These are phyloP conservation scores for Pugionium cornutum DNA, from an alignment of 345 rosid genomes.

Conservation along the genomic window DNA sequence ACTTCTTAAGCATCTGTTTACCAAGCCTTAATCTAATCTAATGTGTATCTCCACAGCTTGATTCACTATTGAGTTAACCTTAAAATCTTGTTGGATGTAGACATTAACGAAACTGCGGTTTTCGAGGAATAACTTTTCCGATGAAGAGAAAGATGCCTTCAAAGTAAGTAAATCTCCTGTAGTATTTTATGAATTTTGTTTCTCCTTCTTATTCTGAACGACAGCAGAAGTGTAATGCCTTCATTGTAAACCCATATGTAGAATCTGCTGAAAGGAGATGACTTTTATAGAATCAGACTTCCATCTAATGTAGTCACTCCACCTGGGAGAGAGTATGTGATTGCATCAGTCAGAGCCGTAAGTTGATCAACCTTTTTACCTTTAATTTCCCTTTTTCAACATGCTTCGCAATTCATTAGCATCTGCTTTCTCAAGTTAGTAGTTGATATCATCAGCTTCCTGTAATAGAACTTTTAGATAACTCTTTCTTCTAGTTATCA, in stretches of 20 bases:
- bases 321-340: conserved; percentile 69
- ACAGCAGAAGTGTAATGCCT: conserved; percentile 8
- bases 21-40: background rate
- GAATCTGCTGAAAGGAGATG: conserved; percentile 77
- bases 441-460: background rate
- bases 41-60: background rate
- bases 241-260: conserved; percentile 39
- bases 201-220: background rate
- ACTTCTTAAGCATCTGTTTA: background rate
- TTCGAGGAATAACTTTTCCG: conserved; percentile 62
- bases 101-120: conserved; percentile 90
- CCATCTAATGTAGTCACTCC: conserved; percentile 84
- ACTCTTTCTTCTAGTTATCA: background rate
- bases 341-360: conserved; percentile 89
- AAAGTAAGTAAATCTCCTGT: conserved; percentile 42
- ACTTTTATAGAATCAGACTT: conserved; percentile 81
- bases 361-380: conserved; percentile 34
- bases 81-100: conserved; percentile 42
- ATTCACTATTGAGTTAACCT: background rate
- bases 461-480: background rate
- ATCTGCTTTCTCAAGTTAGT: background rate
- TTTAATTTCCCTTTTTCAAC: background rate
- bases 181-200: background rate
- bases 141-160: conserved; percentile 71
- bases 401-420: background rate